phyloP scores from a whole-genome alignment of 805 yeast species.

The Cephaloascus fragrans region DNA sequence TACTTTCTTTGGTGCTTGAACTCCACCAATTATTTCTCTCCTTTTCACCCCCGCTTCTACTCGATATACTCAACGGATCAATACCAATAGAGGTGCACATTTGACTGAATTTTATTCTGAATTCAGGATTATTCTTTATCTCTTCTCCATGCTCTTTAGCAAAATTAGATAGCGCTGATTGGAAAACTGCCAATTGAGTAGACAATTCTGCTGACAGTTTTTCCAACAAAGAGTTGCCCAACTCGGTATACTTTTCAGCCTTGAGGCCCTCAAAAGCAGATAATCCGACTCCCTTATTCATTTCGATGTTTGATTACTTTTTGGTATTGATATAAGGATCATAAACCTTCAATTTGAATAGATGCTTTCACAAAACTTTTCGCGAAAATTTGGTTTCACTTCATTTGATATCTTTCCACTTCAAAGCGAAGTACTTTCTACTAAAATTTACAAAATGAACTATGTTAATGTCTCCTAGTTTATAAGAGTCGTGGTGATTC shows the following conservation, averaged over 20 bases:
- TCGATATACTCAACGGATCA: slow-evolving; percentile 49
- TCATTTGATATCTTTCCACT: too few relatives aligned
- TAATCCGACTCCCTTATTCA: not conserved
- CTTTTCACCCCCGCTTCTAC: slow-evolving; percentile 10
- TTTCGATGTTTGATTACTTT: too few relatives aligned
- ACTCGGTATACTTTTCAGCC: slow-evolving; percentile 28
- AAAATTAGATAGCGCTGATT: slow-evolving; percentile 64
- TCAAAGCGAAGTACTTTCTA: too few relatives aligned
- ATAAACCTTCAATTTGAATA: too few relatives aligned
- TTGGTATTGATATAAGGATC: too few relatives aligned
- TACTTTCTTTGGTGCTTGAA: slow-evolving; percentile 20
- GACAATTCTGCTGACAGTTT: slow-evolving; percentile 51
- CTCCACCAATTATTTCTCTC: slow-evolving; percentile 18
- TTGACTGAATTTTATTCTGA: slow-evolving; percentile 62
- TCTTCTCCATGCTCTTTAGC: slow-evolving; percentile 64
- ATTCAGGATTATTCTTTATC: slow-evolving; percentile 51
- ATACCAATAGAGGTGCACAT: slow-evolving; percentile 77
- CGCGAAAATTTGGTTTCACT: too few relatives aligned
- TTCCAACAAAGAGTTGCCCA: slow-evolving; percentile 41
- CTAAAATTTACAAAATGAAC: too few relatives aligned
- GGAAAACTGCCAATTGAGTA: slow-evolving; percentile 70
- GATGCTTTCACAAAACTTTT: too few relatives aligned
- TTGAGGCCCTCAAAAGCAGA: not conserved
- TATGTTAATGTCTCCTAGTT: too few relatives aligned
- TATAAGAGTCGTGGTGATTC: too few relatives aligned